phyloP scores from a whole-genome alignment of 73 alveolate genomes.

The Paramecium tetraurelia region DNA sequence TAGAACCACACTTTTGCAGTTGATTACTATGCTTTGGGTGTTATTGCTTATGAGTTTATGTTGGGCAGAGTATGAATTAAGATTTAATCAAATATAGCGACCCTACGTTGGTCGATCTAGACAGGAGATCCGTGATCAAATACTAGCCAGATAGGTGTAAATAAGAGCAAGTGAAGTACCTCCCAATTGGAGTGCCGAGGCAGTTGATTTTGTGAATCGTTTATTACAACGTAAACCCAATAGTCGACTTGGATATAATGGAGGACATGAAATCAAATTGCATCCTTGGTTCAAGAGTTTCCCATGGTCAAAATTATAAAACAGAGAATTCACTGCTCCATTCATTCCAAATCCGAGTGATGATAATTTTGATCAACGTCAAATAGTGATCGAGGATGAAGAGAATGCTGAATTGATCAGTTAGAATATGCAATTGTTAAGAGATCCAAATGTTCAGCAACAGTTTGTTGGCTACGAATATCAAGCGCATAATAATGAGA shows the following conservation, averaged over 20 bases:
- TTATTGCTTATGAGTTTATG: constrained; percentile 80
- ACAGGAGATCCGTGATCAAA: constrained; percentile 71
- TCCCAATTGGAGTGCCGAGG: constrained; percentile 74
- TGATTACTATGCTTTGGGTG: constrained; percentile 86
- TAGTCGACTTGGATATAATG: constrained; percentile 84
- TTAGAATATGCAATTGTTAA: not conserved
- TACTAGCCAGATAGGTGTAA: constrained; percentile 70
- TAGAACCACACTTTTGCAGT: constrained; percentile 70
- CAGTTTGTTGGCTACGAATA: constrained; percentile 2
- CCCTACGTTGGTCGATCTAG: constrained; percentile 78
- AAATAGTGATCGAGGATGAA: constrained; percentile 63
- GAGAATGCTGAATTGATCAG: constrained; percentile 41
- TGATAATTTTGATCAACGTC: constrained; percentile 51
- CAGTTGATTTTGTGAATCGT: constrained; percentile 75
- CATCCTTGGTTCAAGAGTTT: constrained; percentile 89
- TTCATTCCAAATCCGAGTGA: constrained; percentile 60
- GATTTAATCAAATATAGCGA: constrained; percentile 27
- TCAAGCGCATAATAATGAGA: not conserved
- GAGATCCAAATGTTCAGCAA: constrained; percentile 16
- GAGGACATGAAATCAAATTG: constrained; percentile 80
- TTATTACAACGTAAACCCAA: constrained; percentile 81
- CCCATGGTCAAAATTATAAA: constrained; percentile 84
- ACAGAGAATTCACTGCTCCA: constrained; percentile 86
- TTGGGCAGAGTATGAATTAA: constrained; percentile 55
- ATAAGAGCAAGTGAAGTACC: constrained; percentile 69